A percentile compares a stretch with the other conserved stretches of the same genome.
Conservation (phyloP, 2,329 filamentous ascomycete species). For the Teratosphaeria destructans region DNA sequence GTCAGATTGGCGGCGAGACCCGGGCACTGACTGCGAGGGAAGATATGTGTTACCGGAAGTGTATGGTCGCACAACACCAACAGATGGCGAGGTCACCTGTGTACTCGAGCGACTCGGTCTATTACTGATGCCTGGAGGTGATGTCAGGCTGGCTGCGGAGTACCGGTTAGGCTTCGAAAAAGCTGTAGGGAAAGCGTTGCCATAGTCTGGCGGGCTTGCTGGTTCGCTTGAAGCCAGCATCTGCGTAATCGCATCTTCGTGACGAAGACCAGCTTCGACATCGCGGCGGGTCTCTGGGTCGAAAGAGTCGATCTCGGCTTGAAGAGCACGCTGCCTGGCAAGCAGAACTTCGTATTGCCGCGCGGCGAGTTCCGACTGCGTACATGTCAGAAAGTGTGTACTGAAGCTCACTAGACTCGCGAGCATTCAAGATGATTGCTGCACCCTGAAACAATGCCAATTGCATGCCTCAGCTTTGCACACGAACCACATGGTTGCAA, state of each 20-base stretch:
- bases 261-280: constrained; percentile 72
- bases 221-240: constrained; percentile 72
- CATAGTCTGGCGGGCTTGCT: constrained; percentile 89
- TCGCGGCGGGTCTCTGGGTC: constrained; percentile 76
- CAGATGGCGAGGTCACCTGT: constrained; percentile 67
- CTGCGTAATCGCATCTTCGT: constrained; percentile 64
- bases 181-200: constrained; percentile 60
- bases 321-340: constrained; percentile 79
- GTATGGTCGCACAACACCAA: constrained; percentile 44
- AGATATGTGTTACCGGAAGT: constrained; percentile 48
- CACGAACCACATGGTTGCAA: neutral
- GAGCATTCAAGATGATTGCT: neutral
- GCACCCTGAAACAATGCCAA: neutral
- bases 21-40: constrained; percentile 76
- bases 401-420: neutral
- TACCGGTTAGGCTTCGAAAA: constrained; percentile 80
- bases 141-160: constrained; percentile 78
- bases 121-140: constrained; percentile 53
- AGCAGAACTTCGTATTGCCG: constrained; percentile 83
- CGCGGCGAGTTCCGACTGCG: constrained; percentile 71
- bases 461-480: neutral
- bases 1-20: constrained; percentile 76
- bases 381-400: constrained; percentile 8
- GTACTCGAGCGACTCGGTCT: constrained; percentile 68
- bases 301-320: constrained; percentile 83